These are phyloP conservation scores for Fusarium caatingaense DNA, from an alignment of 2,329 filamentous ascomycete genomes.

Conservation along the genomic window DNA sequence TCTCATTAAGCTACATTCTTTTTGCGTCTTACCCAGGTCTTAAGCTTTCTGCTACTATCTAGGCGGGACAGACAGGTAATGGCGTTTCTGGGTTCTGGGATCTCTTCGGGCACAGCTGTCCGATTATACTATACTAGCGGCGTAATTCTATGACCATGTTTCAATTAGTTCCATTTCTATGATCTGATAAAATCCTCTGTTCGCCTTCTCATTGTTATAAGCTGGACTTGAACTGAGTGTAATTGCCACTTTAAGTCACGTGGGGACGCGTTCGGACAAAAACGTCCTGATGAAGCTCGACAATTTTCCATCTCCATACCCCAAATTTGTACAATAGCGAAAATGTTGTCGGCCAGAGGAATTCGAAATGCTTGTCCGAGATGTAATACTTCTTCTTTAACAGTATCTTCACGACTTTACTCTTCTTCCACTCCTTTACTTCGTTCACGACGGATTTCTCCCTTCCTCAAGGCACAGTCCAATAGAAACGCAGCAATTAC, in stretches of 20 bases:
- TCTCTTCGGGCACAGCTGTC: conserved; percentile 1
- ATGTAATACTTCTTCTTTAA: conserved; percentile 38
- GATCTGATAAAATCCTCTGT: not conserved
- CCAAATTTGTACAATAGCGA: conserved; percentile 39
- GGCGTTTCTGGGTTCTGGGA: not conserved
- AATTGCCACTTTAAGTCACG: conserved; percentile 43
- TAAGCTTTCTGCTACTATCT: not conserved
- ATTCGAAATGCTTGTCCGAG: conserved; percentile 50
- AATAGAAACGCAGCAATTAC: conserved; percentile 45
- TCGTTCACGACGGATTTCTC: conserved; percentile 32
- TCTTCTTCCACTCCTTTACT: conserved; percentile 24
- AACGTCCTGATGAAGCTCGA: conserved; percentile 37
- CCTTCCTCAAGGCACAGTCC: conserved; percentile 34
- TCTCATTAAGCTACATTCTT: not conserved
- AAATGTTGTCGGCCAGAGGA: conserved; percentile 52
- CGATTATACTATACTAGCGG: not conserved
- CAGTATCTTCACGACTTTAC: conserved; percentile 24
- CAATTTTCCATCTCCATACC: conserved; percentile 15
- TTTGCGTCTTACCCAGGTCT: not conserved
- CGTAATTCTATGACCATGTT: not conserved
- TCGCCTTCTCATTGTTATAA: not conserved
- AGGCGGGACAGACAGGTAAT: not conserved
- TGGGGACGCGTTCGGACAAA: conserved; percentile 44
- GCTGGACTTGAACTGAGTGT: not conserved
- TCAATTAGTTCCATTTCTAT: not conserved